A percentile compares a stretch with the other conserved stretches of the same genome.
Evolutionary conservation across 768 basidiomycete genomes (phyloP).

Genomic region (Cantharellus anzutake): DNA sequence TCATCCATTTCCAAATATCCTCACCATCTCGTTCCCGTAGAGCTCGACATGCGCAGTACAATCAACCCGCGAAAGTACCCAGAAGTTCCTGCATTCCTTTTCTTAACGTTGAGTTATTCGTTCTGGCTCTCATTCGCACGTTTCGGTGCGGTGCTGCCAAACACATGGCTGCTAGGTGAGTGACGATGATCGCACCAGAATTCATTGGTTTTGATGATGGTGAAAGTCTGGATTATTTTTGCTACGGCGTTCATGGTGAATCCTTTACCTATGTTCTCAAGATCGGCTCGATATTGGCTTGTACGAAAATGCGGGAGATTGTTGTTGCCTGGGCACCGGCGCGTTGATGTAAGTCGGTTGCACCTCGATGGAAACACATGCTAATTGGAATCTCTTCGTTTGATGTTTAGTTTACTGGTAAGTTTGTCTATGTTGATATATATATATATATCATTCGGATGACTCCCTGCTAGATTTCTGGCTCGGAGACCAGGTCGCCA

Average conservation of each 20-base stretch:
- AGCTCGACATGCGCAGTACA: slow-evolving; percentile 47
- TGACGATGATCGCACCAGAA: background rate
- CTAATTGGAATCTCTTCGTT: no score
- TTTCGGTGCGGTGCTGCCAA: background rate
- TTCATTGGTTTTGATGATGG: no score
- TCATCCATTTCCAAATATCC: background rate
- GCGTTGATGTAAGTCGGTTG: slow-evolving; percentile 30
- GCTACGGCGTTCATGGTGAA: slow-evolving; percentile 41
- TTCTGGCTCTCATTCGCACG: slow-evolving; percentile 67
- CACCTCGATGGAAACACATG: background rate
- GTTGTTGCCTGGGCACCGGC: slow-evolving; percentile 43
- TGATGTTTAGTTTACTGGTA: no score
- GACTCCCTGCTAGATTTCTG: slow-evolving; percentile 44
- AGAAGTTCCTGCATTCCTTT: slow-evolving; percentile 69
- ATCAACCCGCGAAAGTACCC: slow-evolving; percentile 66
- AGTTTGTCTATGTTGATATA: no score
- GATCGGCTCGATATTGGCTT: slow-evolving; percentile 65
- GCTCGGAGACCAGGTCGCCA: slow-evolving; percentile 77
- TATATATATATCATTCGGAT: no score
- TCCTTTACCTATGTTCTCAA: slow-evolving; percentile 50
- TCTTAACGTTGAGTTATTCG: slow-evolving; percentile 52
- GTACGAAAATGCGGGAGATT: slow-evolving; percentile 42
- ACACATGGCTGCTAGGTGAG: background rate
- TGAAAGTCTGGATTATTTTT: slow-evolving; percentile 43
- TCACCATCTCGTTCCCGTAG: slow-evolving; percentile 18